Evolutionary conservation across 768 basidiomycete genomes (phyloP), one percentile per base, ranked within the genome.

Genomic region (Cytidiella melzeri): DNA sequence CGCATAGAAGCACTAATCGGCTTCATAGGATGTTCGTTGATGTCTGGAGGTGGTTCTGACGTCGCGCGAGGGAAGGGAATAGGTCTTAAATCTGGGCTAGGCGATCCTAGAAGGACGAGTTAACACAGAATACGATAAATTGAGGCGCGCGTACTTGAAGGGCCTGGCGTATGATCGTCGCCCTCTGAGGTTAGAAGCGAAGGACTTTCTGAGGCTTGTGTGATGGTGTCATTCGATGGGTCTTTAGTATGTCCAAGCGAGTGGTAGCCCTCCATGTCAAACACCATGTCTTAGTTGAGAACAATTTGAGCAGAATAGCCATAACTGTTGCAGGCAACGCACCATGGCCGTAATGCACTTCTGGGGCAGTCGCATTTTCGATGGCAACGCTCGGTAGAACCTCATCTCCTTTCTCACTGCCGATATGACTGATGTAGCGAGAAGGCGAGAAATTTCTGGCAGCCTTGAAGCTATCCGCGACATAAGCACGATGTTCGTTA

Each of bases 221-320:
- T 56, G 21, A 63, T 28, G n/a, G 61, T 64, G 0, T 48, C 52
- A 11, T 69, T 64, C 5, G 66, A 72, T 30, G 64, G 52, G 12
- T 59, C 55, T 36, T 46, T 70, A 18, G 61, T 53, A 18, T 55
- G 59, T 4, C 49, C 28, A 23, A 64, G 61, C 0, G 78, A 69
- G 64, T 90, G 85, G 64, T 95, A 95, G 0, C 92, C 92, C 45
- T 83, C 80, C 59, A 81, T 79, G 57, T 96, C 92, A 26, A 94
- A 72, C 13, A 88, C 84, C 42, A 93, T 73, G 55, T 84, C 89
- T 89, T n/a, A n/a, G n/a, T n/a, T n/a, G n/a, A n/a, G n/a, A n/a
- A n/a, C n/a, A n/a, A n/a, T n/a, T n/a, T n/a, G n/a, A n/a, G n/a
- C n/a, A n/a, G n/a, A n/a, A n/a, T n/a, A n/a, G n/a, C n/a, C 18